Percentiles rank a stretch among this genome's conserved stretches.
Conservation (phyloP, 495 filamentous ascomycete genomes). For the Halenospora varia region DNA sequence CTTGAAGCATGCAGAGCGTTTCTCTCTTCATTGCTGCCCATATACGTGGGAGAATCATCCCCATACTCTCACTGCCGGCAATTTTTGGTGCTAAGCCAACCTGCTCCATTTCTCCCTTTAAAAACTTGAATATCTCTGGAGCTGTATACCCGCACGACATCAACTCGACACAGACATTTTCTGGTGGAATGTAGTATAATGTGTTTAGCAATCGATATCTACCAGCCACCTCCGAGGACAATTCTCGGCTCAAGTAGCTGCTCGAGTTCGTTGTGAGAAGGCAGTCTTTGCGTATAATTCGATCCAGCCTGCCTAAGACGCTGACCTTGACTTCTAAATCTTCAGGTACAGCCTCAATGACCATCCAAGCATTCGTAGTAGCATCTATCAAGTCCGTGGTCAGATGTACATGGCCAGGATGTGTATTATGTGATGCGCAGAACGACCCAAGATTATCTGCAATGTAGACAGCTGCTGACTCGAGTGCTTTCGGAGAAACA, state of each 20-base stretch:
- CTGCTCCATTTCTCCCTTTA: conserved; percentile 36
- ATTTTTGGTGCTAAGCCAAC: conserved; percentile 39
- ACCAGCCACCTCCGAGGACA: conserved; percentile 6
- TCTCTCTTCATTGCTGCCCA: conserved; percentile 57
- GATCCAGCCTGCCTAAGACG: conserved; percentile 44
- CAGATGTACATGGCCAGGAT: conserved; percentile 30
- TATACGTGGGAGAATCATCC: conserved; percentile 55
- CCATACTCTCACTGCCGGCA: conserved; percentile 44
- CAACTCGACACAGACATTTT: conserved; percentile 44
- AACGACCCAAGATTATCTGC: conserved; percentile 35
- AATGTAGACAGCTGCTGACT: conserved; percentile 29
- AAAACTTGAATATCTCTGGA: conserved; percentile 36
- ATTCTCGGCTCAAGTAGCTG: conserved; percentile 38
- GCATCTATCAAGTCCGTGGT: conserved; percentile 25
- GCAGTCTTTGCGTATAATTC: conserved; percentile 35
- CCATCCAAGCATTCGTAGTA: conserved; percentile 24
- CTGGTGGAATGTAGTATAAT: conserved; percentile 52
- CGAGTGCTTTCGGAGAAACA: conserved; percentile 25
- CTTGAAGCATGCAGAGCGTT: conserved; percentile 42
- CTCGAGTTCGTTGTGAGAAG: conserved; percentile 51
- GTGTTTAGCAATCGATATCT: conserved; percentile 38
- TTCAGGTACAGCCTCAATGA: conserved; percentile 37
- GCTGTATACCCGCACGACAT: conserved; percentile 52
- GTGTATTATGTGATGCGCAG: too few relatives aligned
- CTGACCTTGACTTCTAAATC: conserved; percentile 45